Evolutionary conservation across 805 yeast species (phyloP).

Genomic region (Dipodascus geniculatus): DNA sequence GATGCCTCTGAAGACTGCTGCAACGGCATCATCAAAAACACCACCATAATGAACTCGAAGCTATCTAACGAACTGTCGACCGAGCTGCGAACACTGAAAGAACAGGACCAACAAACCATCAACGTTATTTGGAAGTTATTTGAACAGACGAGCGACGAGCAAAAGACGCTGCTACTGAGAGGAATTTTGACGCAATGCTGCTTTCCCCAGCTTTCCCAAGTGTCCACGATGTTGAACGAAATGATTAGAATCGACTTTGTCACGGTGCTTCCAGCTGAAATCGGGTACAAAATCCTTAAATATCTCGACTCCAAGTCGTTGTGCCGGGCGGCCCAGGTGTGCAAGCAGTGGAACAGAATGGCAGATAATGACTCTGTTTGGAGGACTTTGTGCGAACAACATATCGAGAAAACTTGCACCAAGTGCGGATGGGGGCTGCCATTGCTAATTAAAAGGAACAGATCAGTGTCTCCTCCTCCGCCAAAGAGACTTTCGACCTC

Average conservation of each 20-base stretch:
- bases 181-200: conserved; percentile 87
- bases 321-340: conserved; percentile 89
- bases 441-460: conserved; percentile 26
- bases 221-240: conserved; percentile 66
- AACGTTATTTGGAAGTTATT: conserved; percentile 77
- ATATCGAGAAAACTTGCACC: conserved; percentile 93
- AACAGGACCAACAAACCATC: conserved; percentile 60
- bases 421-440: conserved; percentile 99
- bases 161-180: conserved; percentile 63
- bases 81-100: background rate
- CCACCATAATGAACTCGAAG: background rate
- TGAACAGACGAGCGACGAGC: conserved; percentile 57
- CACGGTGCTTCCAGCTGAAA: conserved; percentile 72
- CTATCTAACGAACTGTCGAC: background rate
- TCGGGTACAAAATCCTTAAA: conserved; percentile 73
- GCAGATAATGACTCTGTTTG: conserved; percentile 97
- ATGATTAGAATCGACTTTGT: conserved; percentile 84
- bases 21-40: background rate
- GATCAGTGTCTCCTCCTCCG: conserved; percentile 10
- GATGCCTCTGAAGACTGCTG: too few relatives aligned
- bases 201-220: conserved; percentile 83
- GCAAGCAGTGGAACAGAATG: conserved; percentile 69
- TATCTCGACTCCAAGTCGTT: conserved; percentile 88
- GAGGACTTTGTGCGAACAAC: conserved; percentile 98
- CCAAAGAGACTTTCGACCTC: background rate